phyloP scores from a whole-genome alignment of 495 filamentous ascomycete genomes.

The Talaromyces liani region DNA sequence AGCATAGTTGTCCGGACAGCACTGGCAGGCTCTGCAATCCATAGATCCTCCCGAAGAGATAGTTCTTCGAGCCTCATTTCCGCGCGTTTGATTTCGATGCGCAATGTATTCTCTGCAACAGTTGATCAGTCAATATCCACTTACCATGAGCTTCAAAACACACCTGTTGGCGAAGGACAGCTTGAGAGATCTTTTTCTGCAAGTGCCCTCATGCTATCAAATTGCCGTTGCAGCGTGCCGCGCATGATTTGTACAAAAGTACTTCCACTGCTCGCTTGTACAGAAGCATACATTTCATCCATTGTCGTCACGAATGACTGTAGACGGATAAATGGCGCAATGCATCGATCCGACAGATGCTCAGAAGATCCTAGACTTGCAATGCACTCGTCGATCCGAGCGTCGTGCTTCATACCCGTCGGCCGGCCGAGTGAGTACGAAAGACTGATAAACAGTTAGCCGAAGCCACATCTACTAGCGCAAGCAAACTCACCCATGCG shows the following conservation, averaged over 20 bases:
- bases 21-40: constrained; percentile 11
- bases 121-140: constrained; percentile 5
- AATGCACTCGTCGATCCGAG: constrained; percentile 9
- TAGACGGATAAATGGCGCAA: constrained; percentile 13
- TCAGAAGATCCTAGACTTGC: constrained; percentile 4
- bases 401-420: constrained; percentile 12
- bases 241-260: constrained; percentile 8
- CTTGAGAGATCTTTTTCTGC: constrained; percentile 9
- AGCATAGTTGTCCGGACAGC: constrained; percentile 12
- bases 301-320: constrained; percentile 13
- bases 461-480: neutral
- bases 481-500: constrained; percentile 12
- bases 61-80: constrained; percentile 13
- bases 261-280: constrained; percentile 12
- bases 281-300: constrained; percentile 13
- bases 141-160: neutral
- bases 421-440: constrained; percentile 11
- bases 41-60: constrained; percentile 13
- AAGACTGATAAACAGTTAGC: constrained; percentile 11
- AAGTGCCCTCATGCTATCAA: constrained; percentile 12
- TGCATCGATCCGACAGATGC: constrained; percentile 13
- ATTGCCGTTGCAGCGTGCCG: constrained; percentile 13
- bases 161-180: constrained; percentile 12
- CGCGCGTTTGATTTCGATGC: constrained; percentile 14
- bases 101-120: constrained; percentile 11